phyloP scores from a whole-genome alignment of 2,329 filamentous ascomycete genomes.

The Ophiostoma tasmaniense region DNA sequence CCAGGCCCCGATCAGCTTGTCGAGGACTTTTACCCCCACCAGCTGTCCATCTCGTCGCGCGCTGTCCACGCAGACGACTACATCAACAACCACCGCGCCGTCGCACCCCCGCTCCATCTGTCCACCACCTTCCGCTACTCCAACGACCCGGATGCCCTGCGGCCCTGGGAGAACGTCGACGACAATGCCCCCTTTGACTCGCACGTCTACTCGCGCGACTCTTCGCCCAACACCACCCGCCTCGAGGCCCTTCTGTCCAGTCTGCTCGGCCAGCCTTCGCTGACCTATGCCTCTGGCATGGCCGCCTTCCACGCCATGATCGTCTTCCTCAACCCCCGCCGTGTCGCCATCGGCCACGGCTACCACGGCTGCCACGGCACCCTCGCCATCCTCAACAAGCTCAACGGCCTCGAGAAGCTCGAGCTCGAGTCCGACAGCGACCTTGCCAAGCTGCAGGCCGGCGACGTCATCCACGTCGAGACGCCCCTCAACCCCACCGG shows the following conservation, averaged over 20 bases:
- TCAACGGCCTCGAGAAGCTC: slow-evolving; percentile 66
- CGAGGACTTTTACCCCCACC: slow-evolving; percentile 27
- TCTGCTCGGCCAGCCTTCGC: slow-evolving; percentile 57
- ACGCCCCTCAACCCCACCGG: slow-evolving; percentile 90
- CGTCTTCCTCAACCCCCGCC: slow-evolving; percentile 72
- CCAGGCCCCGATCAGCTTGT: slow-evolving; percentile 18
- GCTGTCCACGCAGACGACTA: slow-evolving; percentile 77
- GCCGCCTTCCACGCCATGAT: slow-evolving; percentile 83
- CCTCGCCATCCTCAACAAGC: slow-evolving; percentile 61
- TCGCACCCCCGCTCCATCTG: slow-evolving; percentile 83
- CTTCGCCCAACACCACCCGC: slow-evolving; percentile 71
- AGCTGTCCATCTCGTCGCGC: slow-evolving; percentile 55
- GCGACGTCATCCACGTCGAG: slow-evolving; percentile 85
- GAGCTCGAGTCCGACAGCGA: slow-evolving; percentile 46
- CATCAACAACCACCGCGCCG: slow-evolving; percentile 64
- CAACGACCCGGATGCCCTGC: slow-evolving; percentile 58
- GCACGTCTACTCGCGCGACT: slow-evolving; percentile 77
- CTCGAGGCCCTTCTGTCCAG: slow-evolving; percentile 74
- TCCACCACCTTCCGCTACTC: slow-evolving; percentile 86
- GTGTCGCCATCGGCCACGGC: slow-evolving; percentile 70
- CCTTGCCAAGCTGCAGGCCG: slow-evolving; percentile 56
- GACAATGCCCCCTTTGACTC: slow-evolving; percentile 48
- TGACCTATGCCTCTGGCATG: slow-evolving; percentile 80
- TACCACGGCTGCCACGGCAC: slow-evolving; percentile 95
- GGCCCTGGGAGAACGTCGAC: slow-evolving; percentile 42